Evolutionary conservation across 164 flowering plant genomes (phyloP), one percentile per base, ranked within the genome.

Genomic region (Cinnamomum chago): DNA sequence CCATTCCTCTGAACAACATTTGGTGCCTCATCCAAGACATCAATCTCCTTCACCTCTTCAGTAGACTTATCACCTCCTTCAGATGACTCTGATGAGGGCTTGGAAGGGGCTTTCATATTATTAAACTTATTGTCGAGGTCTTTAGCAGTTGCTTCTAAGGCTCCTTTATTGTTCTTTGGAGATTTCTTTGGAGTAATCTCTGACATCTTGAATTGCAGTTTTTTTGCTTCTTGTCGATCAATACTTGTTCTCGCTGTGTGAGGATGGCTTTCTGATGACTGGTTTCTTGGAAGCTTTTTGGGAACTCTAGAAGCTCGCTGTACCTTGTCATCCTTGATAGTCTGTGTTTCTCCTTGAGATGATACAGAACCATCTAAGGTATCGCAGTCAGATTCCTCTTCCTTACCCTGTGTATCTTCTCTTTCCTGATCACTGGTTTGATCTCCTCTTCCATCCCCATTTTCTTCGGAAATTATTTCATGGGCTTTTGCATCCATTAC

Each of bases 301-400:
- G 83, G 72, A 70, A 77, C 86, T 62, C 73, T 77, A n/a, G 82
- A 71, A 65, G 77, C 73, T 33, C 76, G 80, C 68, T 85, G 87
- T 69, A 74, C 75, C 71, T 86, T 90, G 72, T 84, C 90, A 75
- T 88, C 90, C 62, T 88, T 88, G 67, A 76, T 79, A 50, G 79
- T 74, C 68, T 74, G 80, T 15, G 84, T 70, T 83, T 89, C 97
- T 15, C 86, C 94, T 72, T 83, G 88, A 70, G 97, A 91, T 24
- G 95, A 89, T 65, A 81, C 82, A 3, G 90, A 88, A 79, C 87
- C 96, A 76, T 78, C 88, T 27, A 68, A 75, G 11, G 91, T 84
- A 68, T 88, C 98, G 68, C 83, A 72, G 78, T 93, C 97, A 35
- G 95, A 92, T 40, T 81, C 89, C 28, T 82, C 92, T 71, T 84